Evolutionary conservation across 2,329 filamentous ascomycete genomes (phyloP), one percentile per base, ranked within the genome.

Genomic region (Ophiosphaerella narmari): DNA sequence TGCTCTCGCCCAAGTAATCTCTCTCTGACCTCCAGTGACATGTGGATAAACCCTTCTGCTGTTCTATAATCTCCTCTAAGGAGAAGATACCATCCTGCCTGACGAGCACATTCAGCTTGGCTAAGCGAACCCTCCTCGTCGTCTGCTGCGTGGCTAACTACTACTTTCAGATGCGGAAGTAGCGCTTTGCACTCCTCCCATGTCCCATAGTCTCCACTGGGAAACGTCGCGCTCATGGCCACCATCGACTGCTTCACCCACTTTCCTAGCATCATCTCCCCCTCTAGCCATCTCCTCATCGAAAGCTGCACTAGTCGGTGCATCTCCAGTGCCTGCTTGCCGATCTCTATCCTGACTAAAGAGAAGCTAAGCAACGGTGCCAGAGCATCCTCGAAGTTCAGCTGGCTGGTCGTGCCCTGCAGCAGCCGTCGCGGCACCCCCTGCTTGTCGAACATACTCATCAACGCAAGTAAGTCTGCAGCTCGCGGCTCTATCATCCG

Each of bases 391-490:
- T 54, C 42, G 32, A 57, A 57, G 38, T 54, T 46, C 35, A 51
- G 43, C 43, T 54, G 47, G 43, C 38, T 52, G 16, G 35, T 32
- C 39, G 26, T 41, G 34, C 12, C 38, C 41, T 54, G 50, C 16
- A 57, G 43, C 39, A 54, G 43, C 43, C 29, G 49, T 7, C 42
- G 16, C 48, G 52, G 55, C 13, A 58, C 55, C 16, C 52, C 52
- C 39, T 58, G 52, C 39, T 48, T 52, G 32, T 55, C 55, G 39
- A 49, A 58, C 45, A 58, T 52, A 39, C 52, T 58, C 52, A 58
- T 58, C 36, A 79, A 63, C 4, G 75, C 75, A 2, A 80, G 55
- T 18, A 79, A 58, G 29, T 78, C 62, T 5, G 76, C 68, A 7
- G 77, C 78, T 9, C 62, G 43, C 38, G 21, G 52, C 52, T 50